Conservation (phyloP, 1,284 basidiomycete genomes). For the Ceratobasidium sp. region DNA sequence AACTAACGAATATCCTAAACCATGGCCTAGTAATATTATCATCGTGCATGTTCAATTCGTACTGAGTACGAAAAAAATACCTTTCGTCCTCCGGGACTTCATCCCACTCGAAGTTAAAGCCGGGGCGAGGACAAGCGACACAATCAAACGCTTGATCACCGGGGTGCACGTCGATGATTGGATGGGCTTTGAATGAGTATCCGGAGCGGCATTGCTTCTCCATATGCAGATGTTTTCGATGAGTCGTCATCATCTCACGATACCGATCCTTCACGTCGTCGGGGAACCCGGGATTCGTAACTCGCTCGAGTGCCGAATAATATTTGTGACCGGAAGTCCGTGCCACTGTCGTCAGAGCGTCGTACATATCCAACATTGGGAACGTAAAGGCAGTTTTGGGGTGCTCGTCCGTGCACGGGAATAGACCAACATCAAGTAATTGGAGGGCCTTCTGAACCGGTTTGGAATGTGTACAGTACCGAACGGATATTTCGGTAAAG, state of each 20-base stretch:
- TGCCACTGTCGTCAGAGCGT: neutral
- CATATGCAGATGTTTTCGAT: neutral
- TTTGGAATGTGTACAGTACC: neutral
- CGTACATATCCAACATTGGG: constrained; percentile 1
- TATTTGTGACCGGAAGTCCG: constrained; percentile 1
- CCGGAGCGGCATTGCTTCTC: neutral
- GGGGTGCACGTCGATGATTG: neutral
- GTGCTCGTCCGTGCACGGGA: constrained; percentile 8
- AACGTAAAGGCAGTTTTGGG: constrained; percentile 11
- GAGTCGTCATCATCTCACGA: constrained; percentile 7
- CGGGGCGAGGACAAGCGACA: constrained; percentile 17
- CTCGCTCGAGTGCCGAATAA: neutral
- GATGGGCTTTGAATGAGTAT: neutral
- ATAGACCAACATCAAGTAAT: neutral
- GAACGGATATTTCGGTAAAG: neutral
- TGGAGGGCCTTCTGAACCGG: neutral
- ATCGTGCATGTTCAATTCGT: no score
- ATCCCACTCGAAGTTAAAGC: neutral
- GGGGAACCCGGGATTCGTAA: constrained; percentile 13
- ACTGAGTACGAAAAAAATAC: neutral
- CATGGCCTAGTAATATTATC: no score
- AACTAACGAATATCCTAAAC: no score
- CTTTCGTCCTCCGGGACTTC: constrained; percentile 13
- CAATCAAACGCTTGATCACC: constrained; percentile 18
- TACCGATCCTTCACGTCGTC: constrained; percentile 5